phyloP scores from a whole-genome alignment of 768 basidiomycete genomes.

The Tulasnella sp. region DNA sequence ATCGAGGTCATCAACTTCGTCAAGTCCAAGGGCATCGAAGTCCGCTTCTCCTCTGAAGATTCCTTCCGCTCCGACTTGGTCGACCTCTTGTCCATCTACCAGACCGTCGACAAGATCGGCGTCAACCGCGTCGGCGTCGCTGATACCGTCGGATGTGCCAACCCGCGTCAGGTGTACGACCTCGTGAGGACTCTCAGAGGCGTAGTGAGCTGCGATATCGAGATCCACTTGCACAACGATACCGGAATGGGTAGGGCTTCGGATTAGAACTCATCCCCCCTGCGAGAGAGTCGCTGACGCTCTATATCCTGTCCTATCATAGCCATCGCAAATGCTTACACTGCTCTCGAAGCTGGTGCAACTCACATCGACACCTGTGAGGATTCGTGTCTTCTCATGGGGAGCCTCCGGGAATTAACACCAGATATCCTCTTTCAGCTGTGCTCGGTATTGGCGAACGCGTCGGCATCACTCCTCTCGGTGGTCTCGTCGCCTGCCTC shows the following conservation, averaged over 20 bases:
- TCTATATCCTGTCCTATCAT: not conserved
- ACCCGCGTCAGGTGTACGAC: slow-evolving; percentile 97
- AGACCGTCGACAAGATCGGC: slow-evolving; percentile 98
- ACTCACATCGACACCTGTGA: slow-evolving; percentile 97
- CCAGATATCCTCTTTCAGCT: slow-evolving; percentile 45
- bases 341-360: slow-evolving; percentile 95
- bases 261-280: not conserved
- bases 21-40: slow-evolving; percentile 99
- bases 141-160: slow-evolving; percentile 98
- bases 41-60: slow-evolving; percentile 99
- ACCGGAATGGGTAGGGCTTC: slow-evolving; percentile 80
- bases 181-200: slow-evolving; percentile 93
- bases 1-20: slow-evolving; percentile 99
- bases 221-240: slow-evolving; percentile 97
- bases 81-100: slow-evolving; percentile 97
- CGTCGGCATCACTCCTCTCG: slow-evolving; percentile 97
- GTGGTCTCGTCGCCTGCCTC: slow-evolving; percentile 93
- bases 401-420: slow-evolving; percentile 26
- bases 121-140: slow-evolving; percentile 99
- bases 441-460: slow-evolving; percentile 98
- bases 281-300: slow-evolving; percentile 5
- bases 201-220: slow-evolving; percentile 96
- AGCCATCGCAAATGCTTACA: slow-evolving; percentile 98
- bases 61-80: slow-evolving; percentile 99
- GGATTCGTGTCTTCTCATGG: slow-evolving; percentile 35